Base-by-base conservation (phyloP, 1,284 basidiomycete genomes). In the Ganoderma boninense region DNA sequence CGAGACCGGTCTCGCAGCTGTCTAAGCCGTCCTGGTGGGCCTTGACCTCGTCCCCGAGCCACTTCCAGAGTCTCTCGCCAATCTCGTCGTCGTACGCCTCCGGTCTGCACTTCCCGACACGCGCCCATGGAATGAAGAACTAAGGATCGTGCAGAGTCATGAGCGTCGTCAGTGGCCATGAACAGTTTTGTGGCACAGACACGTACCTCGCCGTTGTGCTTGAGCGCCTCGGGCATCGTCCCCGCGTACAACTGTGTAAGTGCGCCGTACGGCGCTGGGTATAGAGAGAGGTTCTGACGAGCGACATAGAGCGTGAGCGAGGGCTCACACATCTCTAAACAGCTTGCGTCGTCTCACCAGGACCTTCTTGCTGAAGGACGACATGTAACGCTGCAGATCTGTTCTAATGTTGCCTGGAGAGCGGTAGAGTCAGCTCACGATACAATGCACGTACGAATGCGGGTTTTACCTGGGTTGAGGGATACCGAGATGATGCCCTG, bases 51-150 rank as follows among this genome's bases (percentile, higher is more conserved):
- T 83, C 82, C 64, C 86, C 82, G 13, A 83, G 73, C 82, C 83
- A 86, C 10, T 77, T 71, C 85, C 85, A 87, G 16, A 87, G 74
- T 66, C 80, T 77, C 69, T 77, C 76, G 2, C 80, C 83, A 1
- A 83, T 66, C 56, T 80, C 73, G 20, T 78, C 76, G 70, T 87
- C 82, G 23, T 79, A 77, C 4, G 82, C 77, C n/a, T 77, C 77
- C 8, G 75, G 61, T 26, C 78, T 78, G 4, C 74, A 79, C 7
- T 74, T 71, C 0, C 81, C 84, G 6, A 81, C 62, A 4, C 84
- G 78, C 0, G 84, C 87, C 84, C 84, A 88, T 1, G 87, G 86
- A 10, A 85, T 81, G 20, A 86, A 73, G 71, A 82, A 87, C 84
- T 87, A 71, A 69, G 6, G n/a, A 6, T 10, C 13, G 14, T n/a